These are phyloP conservation scores for Akanthomyces uredinophilus DNA, from an alignment of 2,329 filamentous ascomycete species.

Conservation along the genomic window DNA sequence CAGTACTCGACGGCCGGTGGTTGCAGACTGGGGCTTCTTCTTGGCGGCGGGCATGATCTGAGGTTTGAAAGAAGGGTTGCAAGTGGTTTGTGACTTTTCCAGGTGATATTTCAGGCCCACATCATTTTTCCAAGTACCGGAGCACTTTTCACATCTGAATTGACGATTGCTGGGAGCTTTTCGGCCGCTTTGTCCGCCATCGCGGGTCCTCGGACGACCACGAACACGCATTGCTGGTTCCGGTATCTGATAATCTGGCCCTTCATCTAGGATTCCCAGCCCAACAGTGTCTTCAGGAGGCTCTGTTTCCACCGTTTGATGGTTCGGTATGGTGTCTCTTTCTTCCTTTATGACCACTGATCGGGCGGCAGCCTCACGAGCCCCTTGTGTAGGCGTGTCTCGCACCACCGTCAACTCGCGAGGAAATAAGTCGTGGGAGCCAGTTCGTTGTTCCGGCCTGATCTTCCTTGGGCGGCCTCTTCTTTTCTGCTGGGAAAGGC, in stretches of 20 bases:
- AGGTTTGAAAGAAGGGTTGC: slow-evolving; percentile 41
- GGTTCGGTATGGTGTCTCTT: background rate
- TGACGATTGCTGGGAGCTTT: slow-evolving; percentile 16
- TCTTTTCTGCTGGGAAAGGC: slow-evolving; percentile 20
- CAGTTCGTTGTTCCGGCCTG: background rate
- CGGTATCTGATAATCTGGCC: background rate
- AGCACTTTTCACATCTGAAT: slow-evolving; percentile 49
- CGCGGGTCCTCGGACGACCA: slow-evolving; percentile 2
- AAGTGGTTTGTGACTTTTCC: slow-evolving; percentile 48
- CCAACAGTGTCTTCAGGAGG: background rate
- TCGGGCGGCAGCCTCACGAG: background rate
- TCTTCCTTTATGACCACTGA: background rate
- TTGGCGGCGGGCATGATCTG: slow-evolving; percentile 15
- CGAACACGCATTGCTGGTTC: background rate
- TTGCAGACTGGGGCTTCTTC: slow-evolving; percentile 14
- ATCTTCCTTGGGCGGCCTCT: slow-evolving; percentile 28
- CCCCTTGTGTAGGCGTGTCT: background rate
- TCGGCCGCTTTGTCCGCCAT: slow-evolving; percentile 15
- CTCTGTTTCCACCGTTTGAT: background rate
- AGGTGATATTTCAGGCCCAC: slow-evolving; percentile 55
- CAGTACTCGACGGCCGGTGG: background rate
- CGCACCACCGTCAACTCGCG: background rate
- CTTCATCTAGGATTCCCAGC: background rate
- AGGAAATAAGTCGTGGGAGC: background rate
- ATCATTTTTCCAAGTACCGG: slow-evolving; percentile 52